Evolutionary conservation across 2,329 filamentous ascomycete genomes (phyloP), one percentile per base, ranked within the genome.

Genomic region (Lecanicillium sp.): DNA sequence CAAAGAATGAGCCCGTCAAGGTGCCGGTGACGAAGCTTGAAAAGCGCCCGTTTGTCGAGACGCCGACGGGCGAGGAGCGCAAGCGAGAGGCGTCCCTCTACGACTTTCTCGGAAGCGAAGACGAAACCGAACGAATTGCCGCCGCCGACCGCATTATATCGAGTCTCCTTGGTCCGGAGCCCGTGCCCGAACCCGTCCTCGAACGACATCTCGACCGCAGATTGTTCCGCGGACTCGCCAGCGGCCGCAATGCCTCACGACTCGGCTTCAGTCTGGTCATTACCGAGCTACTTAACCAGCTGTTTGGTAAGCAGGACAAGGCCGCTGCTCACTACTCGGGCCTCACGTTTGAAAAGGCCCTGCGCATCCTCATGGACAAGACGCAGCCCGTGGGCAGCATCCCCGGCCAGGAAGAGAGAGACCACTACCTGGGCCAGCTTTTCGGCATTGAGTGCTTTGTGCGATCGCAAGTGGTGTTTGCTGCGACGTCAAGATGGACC

Each of bases 371-470:
- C 29, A 53, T 74, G 15, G 70, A 77, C 41, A 77, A 74, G 52
- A 79, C 71, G 1, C 65, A 71, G 37, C 58, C 71, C 0, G 65
- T 66, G 8, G 74, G 72, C 22, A 77, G 71, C 48, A 56, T 73
- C 17, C 66, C 69, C 1, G 70, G 71, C 27, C 73, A 95, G 68
- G 89, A 97, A 64, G 83, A 88, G 61, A 75, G 87, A 50, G 88
- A 97, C 55, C 80, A 88, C 56, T 76, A 80, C 47, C 84, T 95
- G 47, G 92, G 92, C 6, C 79, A 86, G 49, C 65, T 96, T 1
- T 96, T 96, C 53, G 90, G 88, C 3, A 74, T 89, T 31, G 84
- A 94, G 58, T 86, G 86, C 43, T 81, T 97, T 44, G 78, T 96
- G 32, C 80, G 87, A 57, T 87, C 89, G 11, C 75, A 75, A 4